phyloP scores from a whole-genome alignment of 2,329 filamentous ascomycete species.

The Coleophoma crateriformis region DNA sequence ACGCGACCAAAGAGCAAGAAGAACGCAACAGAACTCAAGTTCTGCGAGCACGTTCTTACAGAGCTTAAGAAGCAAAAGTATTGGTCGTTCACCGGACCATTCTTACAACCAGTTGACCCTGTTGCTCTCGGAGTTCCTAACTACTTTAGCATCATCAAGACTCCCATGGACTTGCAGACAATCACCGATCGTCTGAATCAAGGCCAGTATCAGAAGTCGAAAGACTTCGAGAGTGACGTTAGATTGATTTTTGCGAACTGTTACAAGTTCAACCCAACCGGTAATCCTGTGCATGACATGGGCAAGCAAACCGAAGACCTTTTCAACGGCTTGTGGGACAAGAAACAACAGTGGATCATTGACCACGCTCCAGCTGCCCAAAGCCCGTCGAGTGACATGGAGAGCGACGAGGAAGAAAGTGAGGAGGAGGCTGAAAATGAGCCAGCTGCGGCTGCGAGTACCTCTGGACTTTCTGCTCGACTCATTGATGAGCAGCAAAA shows the following conservation, averaged over 20 bases:
- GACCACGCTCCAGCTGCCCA: slow-evolving; percentile 62
- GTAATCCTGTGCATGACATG: slow-evolving; percentile 66
- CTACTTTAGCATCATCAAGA: slow-evolving; percentile 91
- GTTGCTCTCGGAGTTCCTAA: slow-evolving; percentile 90
- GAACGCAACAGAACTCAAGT: slow-evolving; percentile 80
- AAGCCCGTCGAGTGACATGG: slow-evolving; percentile 60
- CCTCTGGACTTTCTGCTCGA: slow-evolving; percentile 42
- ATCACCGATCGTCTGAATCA: slow-evolving; percentile 70
- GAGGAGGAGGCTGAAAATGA: slow-evolving; percentile 47
- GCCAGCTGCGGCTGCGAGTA: slow-evolving; percentile 27
- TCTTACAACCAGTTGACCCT: slow-evolving; percentile 82
- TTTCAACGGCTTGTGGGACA: slow-evolving; percentile 70
- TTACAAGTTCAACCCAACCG: slow-evolving; percentile 81
- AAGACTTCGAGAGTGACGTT: slow-evolving; percentile 82
- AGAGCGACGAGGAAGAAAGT: slow-evolving; percentile 65
- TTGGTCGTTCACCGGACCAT: slow-evolving; percentile 61
- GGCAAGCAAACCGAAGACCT: slow-evolving; percentile 69
- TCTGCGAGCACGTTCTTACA: slow-evolving; percentile 75
- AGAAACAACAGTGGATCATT: slow-evolving; percentile 77
- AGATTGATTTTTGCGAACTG: slow-evolving; percentile 84
- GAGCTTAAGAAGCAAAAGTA: slow-evolving; percentile 76
- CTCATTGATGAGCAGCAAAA: slow-evolving; percentile 50
- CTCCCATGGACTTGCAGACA: slow-evolving; percentile 92
- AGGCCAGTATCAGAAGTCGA: slow-evolving; percentile 74
- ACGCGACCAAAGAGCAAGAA: slow-evolving; percentile 89